Percentiles rank a stretch among this genome's conserved stretches.
Conservation (phyloP, 345 rosid genomes). For the Brassica rapa region DNA sequence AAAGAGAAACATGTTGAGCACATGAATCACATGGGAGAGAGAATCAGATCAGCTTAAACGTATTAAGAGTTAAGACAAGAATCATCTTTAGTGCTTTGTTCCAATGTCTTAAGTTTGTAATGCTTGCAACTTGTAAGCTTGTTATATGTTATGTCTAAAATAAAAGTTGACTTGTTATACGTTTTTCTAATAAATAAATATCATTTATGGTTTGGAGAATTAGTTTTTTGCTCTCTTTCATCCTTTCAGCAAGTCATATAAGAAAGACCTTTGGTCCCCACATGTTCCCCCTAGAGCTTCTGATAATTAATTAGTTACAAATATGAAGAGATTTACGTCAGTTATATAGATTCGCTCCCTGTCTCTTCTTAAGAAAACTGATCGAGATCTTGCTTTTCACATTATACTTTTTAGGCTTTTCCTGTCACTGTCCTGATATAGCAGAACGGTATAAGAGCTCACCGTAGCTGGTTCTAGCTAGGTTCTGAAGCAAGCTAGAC, state of each 20-base stretch:
- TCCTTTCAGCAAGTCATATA: not conserved
- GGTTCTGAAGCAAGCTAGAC: too few species aligned
- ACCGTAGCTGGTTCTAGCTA: too few species aligned
- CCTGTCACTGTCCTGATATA: too few species aligned
- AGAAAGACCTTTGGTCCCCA: not conserved
- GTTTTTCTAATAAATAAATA: not conserved
- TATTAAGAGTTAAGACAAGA: not conserved
- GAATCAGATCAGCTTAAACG: constrained; percentile 11
- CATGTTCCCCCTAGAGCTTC: not conserved
- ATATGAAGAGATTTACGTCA: too few species aligned
- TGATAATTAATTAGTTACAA: not conserved
- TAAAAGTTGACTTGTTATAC: not conserved
- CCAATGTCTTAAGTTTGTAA: not conserved
- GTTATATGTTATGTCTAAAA: not conserved
- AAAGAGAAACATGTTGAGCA: constrained; percentile 36
- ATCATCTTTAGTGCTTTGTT: not conserved
- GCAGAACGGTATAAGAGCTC: too few species aligned
- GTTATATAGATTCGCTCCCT: not conserved
- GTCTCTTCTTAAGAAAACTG: too few species aligned
- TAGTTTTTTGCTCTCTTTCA: too few species aligned
- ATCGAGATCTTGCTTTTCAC: too few species aligned
- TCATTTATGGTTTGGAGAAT: not conserved
- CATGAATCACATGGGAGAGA: constrained; percentile 22
- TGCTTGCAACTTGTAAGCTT: constrained; percentile 3
- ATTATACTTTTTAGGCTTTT: too few species aligned